These are phyloP conservation scores for Ophiostoma sp. DNA, from an alignment of 2,329 filamentous ascomycete genomes.

Conservation along the genomic window DNA sequence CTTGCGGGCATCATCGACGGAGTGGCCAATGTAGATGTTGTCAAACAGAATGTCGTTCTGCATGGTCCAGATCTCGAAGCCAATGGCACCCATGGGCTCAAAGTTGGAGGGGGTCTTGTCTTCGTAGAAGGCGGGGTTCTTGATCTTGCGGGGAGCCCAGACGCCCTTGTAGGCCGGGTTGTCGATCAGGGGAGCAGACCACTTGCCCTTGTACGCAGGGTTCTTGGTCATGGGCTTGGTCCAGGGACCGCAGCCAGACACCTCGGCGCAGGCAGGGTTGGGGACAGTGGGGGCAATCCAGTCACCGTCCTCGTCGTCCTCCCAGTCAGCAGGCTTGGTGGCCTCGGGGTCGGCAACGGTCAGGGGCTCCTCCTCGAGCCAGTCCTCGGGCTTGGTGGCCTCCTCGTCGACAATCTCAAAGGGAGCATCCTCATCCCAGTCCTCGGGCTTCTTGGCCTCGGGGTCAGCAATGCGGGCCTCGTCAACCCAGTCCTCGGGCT, in stretches of 20 bases:
- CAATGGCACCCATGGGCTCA: constrained; percentile 96
- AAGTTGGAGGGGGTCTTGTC: constrained; percentile 96
- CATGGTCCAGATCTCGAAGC: constrained; percentile 99
- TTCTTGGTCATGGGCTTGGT: constrained; percentile 87
- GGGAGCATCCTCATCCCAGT: constrained; percentile 98
- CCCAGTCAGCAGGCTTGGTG: constrained; percentile 97
- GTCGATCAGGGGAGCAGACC: constrained; percentile 85
- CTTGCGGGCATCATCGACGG: constrained; percentile 82
- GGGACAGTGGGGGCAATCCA: constrained; percentile 85
- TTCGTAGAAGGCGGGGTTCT: constrained; percentile 94
- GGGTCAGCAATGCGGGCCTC: constrained; percentile 86
- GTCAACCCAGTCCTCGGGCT: constrained; percentile 95
- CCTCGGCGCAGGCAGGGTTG: constrained; percentile 94
- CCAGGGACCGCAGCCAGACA: constrained; percentile 91
- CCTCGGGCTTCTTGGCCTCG: constrained; percentile 90
- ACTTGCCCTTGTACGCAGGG: constrained; percentile 98
- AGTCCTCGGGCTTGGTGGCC: constrained; percentile 86
- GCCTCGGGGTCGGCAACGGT: constrained; percentile 88
- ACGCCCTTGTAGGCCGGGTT: constrained; percentile 97
- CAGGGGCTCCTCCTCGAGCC: constrained; percentile 83
- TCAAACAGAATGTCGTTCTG: constrained; percentile 97
- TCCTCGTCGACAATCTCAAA: constrained; percentile 94
- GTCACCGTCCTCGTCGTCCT: constrained; percentile 98
- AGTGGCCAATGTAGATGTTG: constrained; percentile 99
- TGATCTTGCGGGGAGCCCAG: constrained; percentile 92